phyloP scores from a whole-genome alignment of 768 basidiomycete species.

The Aureoboletus auriporus region DNA sequence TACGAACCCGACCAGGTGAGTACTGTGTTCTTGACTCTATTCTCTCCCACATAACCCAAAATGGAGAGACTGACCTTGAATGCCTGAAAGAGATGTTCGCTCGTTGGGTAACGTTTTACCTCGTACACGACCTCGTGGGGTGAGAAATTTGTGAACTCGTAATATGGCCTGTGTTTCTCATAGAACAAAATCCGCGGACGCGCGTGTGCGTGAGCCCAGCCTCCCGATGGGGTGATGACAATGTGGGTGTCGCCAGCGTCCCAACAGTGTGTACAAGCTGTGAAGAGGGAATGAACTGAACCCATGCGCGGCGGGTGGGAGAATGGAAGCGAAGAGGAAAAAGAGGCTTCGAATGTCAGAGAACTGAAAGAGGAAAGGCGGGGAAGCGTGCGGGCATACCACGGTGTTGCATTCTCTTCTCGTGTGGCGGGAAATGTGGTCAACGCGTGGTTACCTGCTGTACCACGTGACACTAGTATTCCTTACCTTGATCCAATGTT shows the following conservation, averaged over 20 bases:
- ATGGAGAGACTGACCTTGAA: constrained; percentile 48
- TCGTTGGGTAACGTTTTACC: constrained; percentile 65
- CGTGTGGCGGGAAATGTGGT: constrained; percentile 11
- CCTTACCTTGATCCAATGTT: too few species aligned
- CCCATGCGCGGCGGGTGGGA: constrained; percentile 12
- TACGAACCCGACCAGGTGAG: constrained; percentile 1
- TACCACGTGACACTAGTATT: too few species aligned
- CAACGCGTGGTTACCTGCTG: constrained; percentile 2
- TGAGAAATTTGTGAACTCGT: constrained; percentile 74
- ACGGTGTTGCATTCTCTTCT: neutral
- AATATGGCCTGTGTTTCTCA: constrained; percentile 59
- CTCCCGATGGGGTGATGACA: constrained; percentile 20
- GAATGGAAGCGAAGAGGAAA: neutral
- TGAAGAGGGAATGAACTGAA: constrained; percentile 12
- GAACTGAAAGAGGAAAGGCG: neutral
- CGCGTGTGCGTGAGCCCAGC: constrained; percentile 22
- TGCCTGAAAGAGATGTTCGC: constrained; percentile 75
- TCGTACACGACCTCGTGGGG: constrained; percentile 61
- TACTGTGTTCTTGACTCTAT: neutral
- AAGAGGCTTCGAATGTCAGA: neutral
- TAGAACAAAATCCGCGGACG: constrained; percentile 51
- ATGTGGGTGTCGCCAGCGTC: constrained; percentile 28
- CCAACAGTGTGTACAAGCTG: constrained; percentile 21
- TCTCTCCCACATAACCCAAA: too few species aligned
- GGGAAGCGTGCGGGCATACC: constrained; percentile 12